Evolutionary conservation across 768 basidiomycete genomes (phyloP).

Genomic region (Tricholoma sp.): DNA sequence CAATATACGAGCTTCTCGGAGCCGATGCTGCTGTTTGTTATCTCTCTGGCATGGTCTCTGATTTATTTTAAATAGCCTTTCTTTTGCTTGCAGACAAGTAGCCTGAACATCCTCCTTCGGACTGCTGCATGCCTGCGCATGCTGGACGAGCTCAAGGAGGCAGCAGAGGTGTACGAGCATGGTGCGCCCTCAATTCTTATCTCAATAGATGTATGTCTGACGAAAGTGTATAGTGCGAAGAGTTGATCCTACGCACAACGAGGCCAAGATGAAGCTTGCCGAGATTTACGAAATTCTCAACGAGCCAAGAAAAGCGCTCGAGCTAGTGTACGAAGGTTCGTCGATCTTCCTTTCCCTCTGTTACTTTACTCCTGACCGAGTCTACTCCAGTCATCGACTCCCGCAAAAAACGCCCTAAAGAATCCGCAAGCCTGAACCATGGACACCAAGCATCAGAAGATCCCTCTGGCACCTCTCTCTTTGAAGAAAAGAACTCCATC

Average conservation of each 20-base stretch:
- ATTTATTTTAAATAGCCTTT: not conserved
- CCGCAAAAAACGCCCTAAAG: slow-evolving; percentile 47
- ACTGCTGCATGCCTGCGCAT: slow-evolving; percentile 80
- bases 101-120: slow-evolving; percentile 64
- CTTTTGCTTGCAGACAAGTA: slow-evolving; percentile 53
- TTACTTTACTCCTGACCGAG: not conserved
- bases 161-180: slow-evolving; percentile 79
- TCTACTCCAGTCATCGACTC: slow-evolving; percentile 49
- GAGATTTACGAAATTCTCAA: slow-evolving; percentile 84
- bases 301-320: slow-evolving; percentile 75
- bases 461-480: slow-evolving; percentile 44
- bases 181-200: slow-evolving; percentile 36
- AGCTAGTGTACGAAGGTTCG: slow-evolving; percentile 79
- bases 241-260: slow-evolving; percentile 70
- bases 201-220: not conserved
- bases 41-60: not conserved
- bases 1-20: slow-evolving; percentile 76
- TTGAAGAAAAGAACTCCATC: slow-evolving; percentile 44
- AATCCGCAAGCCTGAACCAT: slow-evolving; percentile 13
- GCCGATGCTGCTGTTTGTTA: slow-evolving; percentile 62
- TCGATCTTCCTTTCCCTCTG: not conserved
- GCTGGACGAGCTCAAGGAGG: slow-evolving; percentile 68
- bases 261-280: slow-evolving; percentile 87
- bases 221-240: slow-evolving; percentile 52
- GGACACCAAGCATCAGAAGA: slow-evolving; percentile 4